These are phyloP conservation scores for Tuber aestivum DNA, from an alignment of 495 filamentous ascomycete genomes.

Conservation along the genomic window DNA sequence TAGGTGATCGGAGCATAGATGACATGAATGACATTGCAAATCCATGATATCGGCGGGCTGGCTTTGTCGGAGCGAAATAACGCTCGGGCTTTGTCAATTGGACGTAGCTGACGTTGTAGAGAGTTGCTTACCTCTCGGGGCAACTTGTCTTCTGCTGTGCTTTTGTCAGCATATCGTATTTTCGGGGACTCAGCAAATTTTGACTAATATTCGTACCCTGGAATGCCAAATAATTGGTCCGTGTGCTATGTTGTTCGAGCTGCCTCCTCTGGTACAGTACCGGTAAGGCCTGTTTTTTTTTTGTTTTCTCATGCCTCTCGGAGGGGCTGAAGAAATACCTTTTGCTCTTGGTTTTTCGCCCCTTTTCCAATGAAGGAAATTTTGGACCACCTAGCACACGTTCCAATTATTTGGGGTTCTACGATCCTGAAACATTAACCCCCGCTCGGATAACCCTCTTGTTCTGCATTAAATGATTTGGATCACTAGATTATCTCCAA, in stretches of 20 bases:
- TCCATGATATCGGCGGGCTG: not conserved
- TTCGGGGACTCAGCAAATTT: not conserved
- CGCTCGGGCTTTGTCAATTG: not conserved
- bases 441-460: not conserved
- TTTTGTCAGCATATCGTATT: not conserved
- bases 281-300: too few relatives aligned
- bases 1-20: not conserved
- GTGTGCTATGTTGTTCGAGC: too few relatives aligned
- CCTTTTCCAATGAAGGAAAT: too few relatives aligned
- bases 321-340: too few relatives aligned
- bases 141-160: not conserved
- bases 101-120: not conserved
- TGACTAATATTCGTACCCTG: not conserved
- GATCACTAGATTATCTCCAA: not conserved
- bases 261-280: too few relatives aligned
- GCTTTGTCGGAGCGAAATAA: not conserved
- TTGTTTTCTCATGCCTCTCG: too few relatives aligned
- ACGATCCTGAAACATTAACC: not conserved
- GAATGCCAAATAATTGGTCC: too few relatives aligned
- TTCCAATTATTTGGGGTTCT: too few relatives aligned
- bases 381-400: too few relatives aligned
- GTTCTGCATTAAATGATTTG: not conserved
- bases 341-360: too few relatives aligned
- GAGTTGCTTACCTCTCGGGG: not conserved
- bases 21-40: not conserved